These are phyloP conservation scores for Eimeria zaria DNA, from an alignment of 169 alveolate species.

Conservation along the genomic window DNA sequence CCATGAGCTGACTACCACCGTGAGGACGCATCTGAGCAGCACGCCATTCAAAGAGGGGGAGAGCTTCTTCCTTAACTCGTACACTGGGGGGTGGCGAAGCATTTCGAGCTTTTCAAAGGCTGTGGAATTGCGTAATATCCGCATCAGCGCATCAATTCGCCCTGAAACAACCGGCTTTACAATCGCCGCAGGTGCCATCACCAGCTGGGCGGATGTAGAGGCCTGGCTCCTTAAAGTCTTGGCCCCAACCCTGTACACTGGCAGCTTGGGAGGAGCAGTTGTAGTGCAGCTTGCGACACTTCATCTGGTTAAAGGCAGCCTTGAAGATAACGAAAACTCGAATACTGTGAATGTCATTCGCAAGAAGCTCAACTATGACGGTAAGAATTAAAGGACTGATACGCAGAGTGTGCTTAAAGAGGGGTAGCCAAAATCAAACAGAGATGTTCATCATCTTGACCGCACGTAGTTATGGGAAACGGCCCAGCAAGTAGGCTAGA, in stretches of 20 bases:
- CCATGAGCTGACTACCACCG: conserved; percentile 39
- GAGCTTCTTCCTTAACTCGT: neutral
- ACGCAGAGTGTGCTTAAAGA: neutral
- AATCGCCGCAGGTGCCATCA: conserved; percentile 75
- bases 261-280: conserved; percentile 55
- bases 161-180: conserved; percentile 40
- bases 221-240: conserved; percentile 77
- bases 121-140: conserved; percentile 22
- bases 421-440: neutral
- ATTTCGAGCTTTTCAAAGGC: conserved; percentile 37
- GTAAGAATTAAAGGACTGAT: neutral
- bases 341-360: neutral
- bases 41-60: conserved; percentile 73
- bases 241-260: conserved; percentile 73
- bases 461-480: neutral
- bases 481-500: neutral
- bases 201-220: conserved; percentile 74
- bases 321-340: conserved; percentile 19
- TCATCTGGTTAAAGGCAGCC: conserved; percentile 62
- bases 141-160: neutral
- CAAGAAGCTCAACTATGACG: conserved; percentile 20
- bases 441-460: neutral
- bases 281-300: conserved; percentile 64
- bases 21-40: conserved; percentile 57
- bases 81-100: conserved; percentile 55